Percentiles rank a stretch among this genome's conserved stretches.
These are phyloP conservation scores for Luzula sylvatica DNA, from an alignment of 176 grass and related monocot genomes.

Conservation along the genomic window DNA sequence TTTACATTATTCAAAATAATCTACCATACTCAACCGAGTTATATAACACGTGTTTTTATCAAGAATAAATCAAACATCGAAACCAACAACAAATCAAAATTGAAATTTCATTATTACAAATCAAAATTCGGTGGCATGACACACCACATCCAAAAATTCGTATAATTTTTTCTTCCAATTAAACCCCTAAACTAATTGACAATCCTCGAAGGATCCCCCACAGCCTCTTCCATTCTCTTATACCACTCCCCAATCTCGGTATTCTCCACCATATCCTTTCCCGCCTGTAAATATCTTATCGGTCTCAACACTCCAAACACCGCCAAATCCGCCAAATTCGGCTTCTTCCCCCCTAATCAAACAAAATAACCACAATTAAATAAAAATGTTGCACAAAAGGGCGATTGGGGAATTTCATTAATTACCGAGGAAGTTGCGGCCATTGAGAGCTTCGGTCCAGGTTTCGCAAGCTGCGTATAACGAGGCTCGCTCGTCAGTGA, in stretches of 20 bases:
- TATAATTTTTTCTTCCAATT: background rate
- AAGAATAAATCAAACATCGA: background rate
- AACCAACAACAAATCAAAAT: background rate
- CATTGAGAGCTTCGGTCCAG: slow-evolving; percentile 69
- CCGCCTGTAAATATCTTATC: slow-evolving; percentile 61
- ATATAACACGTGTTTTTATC: too few species aligned
- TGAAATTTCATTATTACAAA: slow-evolving; percentile 5
- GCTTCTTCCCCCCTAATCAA: slow-evolving; percentile 62
- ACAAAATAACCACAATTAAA: too few species aligned
- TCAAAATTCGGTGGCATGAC: background rate
- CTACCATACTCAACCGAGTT: too few species aligned
- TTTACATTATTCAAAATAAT: too few species aligned
- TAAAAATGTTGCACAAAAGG: background rate
- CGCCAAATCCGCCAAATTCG: slow-evolving; percentile 87
- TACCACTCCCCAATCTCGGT: slow-evolving; percentile 86
- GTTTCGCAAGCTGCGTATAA: slow-evolving; percentile 73
- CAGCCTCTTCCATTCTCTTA: slow-evolving; percentile 64
- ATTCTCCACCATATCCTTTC: slow-evolving; percentile 86
- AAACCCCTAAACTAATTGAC: slow-evolving; percentile 24
- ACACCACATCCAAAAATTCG: slow-evolving; percentile 1
- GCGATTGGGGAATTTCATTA: background rate
- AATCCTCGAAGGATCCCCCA: slow-evolving; percentile 70
- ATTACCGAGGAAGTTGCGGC: slow-evolving; percentile 79
- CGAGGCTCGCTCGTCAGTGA: slow-evolving; percentile 69
- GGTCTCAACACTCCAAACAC: slow-evolving; percentile 91